phyloP scores from a whole-genome alignment of 1,284 basidiomycete genomes.

The Cutaneotrichosporon sp. region DNA sequence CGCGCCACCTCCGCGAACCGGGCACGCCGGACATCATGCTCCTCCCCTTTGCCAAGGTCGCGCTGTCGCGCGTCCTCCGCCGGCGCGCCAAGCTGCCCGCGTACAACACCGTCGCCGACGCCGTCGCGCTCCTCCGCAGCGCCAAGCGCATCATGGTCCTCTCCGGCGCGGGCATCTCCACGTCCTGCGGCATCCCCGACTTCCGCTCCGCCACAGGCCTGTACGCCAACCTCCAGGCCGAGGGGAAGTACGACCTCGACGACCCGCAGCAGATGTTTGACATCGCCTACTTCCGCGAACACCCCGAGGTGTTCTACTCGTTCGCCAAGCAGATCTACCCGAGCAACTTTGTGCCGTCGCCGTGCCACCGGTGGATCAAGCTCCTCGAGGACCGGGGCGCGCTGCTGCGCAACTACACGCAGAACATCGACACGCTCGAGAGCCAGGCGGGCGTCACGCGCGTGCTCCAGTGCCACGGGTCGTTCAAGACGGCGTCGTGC shows the following conservation, averaged over 20 bases:
- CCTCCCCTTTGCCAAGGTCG: constrained; percentile 73
- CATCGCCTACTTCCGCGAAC: constrained; percentile 82
- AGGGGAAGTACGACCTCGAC: constrained; percentile 79
- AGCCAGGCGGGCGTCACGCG: constrained; percentile 76
- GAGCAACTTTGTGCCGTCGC: constrained; percentile 53
- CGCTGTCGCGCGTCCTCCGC: constrained; percentile 72
- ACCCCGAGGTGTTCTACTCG: constrained; percentile 73
- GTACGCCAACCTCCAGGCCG: constrained; percentile 75
- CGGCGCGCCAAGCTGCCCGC: constrained; percentile 70
- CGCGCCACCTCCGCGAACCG: constrained; percentile 56
- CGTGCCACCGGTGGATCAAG: constrained; percentile 91
- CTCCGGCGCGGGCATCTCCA: constrained; percentile 91
- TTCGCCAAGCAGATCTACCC: constrained; percentile 70
- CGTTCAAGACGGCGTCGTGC: constrained; percentile 87
- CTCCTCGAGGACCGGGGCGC: constrained; percentile 76
- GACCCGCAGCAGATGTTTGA: constrained; percentile 99
- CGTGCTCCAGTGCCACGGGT: constrained; percentile 93
- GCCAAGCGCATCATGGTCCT: constrained; percentile 80
- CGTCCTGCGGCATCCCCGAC: constrained; percentile 85
- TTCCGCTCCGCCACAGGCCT: constrained; percentile 83
- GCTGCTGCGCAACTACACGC: constrained; percentile 81
- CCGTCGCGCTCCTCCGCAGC: constrained; percentile 67
- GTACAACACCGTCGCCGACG: constrained; percentile 82
- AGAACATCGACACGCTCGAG: constrained; percentile 67
- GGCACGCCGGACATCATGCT: constrained; percentile 62